Conservation (phyloP, 805 yeast genomes). For the Jamesozyma spencerorum region DNA sequence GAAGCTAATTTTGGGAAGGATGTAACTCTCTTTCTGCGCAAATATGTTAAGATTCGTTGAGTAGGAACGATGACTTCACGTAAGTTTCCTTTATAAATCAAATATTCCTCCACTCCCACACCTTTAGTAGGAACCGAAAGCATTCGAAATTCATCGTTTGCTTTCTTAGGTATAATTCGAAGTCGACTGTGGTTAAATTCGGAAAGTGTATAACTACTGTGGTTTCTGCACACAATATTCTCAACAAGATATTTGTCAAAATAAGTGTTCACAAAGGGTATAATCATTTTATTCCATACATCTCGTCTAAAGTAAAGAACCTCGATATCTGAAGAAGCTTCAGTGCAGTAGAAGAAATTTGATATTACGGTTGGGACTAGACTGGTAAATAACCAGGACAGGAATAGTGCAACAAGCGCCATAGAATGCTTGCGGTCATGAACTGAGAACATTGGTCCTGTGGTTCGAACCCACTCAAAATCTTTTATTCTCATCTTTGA, state of each 20-base stretch:
- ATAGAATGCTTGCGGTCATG: slow-evolving; percentile 36
- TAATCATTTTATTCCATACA: slow-evolving; percentile 43
- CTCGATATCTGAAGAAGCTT: slow-evolving; percentile 35
- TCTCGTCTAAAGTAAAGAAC: slow-evolving; percentile 47
- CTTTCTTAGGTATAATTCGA: slow-evolving; percentile 51
- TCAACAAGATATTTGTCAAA: slow-evolving; percentile 30
- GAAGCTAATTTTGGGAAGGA: slow-evolving; percentile 34
- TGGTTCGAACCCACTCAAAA: slow-evolving; percentile 47
- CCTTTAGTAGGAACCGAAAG: slow-evolving; percentile 46
- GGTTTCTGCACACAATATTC: slow-evolving; percentile 13
- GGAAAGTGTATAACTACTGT: slow-evolving; percentile 15
- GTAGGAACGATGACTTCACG: slow-evolving; percentile 38
- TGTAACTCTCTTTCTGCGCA: slow-evolving; percentile 25
- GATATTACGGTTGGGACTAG: slow-evolving; percentile 41
- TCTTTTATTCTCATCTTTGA: slow-evolving; percentile 30
- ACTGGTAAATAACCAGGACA: slow-evolving; percentile 48
- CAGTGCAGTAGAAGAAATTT: slow-evolving; percentile 61
- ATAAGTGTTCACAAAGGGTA: slow-evolving; percentile 38
- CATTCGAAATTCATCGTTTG: slow-evolving; percentile 43
- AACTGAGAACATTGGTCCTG: slow-evolving; percentile 24
- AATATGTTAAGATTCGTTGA: slow-evolving; percentile 28
- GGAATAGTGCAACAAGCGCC: slow-evolving; percentile 33
- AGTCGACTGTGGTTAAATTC: slow-evolving; percentile 33
- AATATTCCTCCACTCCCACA: slow-evolving; percentile 26
- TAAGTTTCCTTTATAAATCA: slow-evolving; percentile 29